Conservation (phyloP, 805 yeast species). For the Cyberlindnera meyerae region DNA sequence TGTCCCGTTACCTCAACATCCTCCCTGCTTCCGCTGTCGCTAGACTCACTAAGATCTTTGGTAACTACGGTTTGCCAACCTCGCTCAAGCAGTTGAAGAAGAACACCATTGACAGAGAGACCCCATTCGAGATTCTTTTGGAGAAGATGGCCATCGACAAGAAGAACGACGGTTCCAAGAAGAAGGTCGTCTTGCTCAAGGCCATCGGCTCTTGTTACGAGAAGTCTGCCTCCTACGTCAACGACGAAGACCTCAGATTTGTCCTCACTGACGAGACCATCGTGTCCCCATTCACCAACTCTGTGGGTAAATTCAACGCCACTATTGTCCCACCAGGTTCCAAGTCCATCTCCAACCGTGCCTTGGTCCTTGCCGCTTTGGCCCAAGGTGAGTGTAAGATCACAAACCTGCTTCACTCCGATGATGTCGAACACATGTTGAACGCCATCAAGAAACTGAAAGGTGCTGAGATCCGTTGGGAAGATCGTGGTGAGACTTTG, state of each 20-base stretch:
- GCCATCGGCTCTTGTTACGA: conserved; percentile 88
- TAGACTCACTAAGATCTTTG: conserved; percentile 73
- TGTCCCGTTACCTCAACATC: conserved; percentile 86
- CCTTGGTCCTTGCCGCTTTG: conserved; percentile 85
- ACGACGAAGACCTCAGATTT: conserved; percentile 74
- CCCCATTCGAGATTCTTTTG: conserved; percentile 73
- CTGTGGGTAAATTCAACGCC: conserved; percentile 23
- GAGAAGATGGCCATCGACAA: conserved; percentile 92
- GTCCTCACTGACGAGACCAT: conserved; percentile 76
- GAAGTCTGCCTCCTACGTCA: conserved; percentile 77
- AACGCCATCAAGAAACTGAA: conserved; percentile 73
- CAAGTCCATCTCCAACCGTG: conserved; percentile 94
- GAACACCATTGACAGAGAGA: conserved; percentile 59
- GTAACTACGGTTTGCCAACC: conserved; percentile 83
- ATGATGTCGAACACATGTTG: conserved; percentile 93
- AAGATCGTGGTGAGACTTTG: conserved; percentile 86
- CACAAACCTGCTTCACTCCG: conserved; percentile 87
- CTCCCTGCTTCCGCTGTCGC: conserved; percentile 92
- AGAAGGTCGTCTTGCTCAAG: conserved; percentile 79
- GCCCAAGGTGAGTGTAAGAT: conserved; percentile 82
- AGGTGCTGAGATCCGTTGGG: conserved; percentile 80
- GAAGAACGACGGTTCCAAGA: conserved; percentile 90
- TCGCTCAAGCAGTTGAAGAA: conserved; percentile 61
- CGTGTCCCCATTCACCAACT: conserved; percentile 52
- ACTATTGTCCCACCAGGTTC: conserved; percentile 90